phyloP scores from a whole-genome alignment of 345 rosid genomes.

The Moricandia moricandioides region DNA sequence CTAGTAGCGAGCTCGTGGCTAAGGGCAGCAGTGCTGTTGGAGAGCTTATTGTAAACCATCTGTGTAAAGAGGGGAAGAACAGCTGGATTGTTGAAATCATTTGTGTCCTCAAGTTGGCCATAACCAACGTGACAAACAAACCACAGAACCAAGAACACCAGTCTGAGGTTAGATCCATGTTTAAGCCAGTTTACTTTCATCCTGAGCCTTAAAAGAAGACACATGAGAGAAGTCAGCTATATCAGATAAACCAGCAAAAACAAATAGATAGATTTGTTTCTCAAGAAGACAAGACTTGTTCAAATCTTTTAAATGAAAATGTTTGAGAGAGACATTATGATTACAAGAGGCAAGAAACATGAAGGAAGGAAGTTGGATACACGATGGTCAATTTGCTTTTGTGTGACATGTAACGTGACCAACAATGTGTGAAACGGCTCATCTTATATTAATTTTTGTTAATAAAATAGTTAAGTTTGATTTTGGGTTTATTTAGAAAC shows the following conservation, averaged over 20 bases:
- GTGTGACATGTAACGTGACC: slow-evolving; percentile 25
- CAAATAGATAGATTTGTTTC: background rate
- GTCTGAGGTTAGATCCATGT: slow-evolving; percentile 38
- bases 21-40: slow-evolving; percentile 55
- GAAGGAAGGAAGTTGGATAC: slow-evolving; percentile 18
- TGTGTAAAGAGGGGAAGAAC: slow-evolving; percentile 48
- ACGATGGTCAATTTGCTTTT: background rate
- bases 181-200: slow-evolving; percentile 42
- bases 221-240: background rate
- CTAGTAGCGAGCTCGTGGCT: slow-evolving; percentile 45
- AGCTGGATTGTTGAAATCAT: slow-evolving; percentile 47
- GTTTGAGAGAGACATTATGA: slow-evolving; percentile 2
- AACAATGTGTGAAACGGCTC: slow-evolving; percentile 18
- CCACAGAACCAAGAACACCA: slow-evolving; percentile 44
- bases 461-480: background rate
- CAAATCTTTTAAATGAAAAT: slow-evolving; percentile 1
- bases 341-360: slow-evolving; percentile 17
- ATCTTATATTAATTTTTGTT: background rate
- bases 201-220: background rate
- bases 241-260: background rate
- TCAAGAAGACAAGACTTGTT: background rate
- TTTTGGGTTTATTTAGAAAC: slow-evolving; percentile 2
- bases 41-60: slow-evolving; percentile 43
- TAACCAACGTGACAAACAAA: slow-evolving; percentile 35
- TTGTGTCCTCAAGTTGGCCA: slow-evolving; percentile 56